phyloP scores from a whole-genome alignment of 164 flowering plant genomes.

The Tinospora cordifolia region DNA sequence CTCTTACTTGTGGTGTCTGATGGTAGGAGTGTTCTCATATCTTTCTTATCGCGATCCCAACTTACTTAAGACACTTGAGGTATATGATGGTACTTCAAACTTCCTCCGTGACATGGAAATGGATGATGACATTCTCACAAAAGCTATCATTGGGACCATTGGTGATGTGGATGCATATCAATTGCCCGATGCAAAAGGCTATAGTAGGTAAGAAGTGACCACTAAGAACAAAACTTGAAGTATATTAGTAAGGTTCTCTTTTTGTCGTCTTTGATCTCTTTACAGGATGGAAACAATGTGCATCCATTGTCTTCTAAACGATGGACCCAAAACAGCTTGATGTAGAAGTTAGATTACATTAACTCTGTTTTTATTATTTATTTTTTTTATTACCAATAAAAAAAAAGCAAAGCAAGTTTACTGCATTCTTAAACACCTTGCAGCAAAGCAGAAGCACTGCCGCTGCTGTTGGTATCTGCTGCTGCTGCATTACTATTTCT shows the following conservation, averaged over 20 bases:
- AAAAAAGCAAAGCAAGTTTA: neutral
- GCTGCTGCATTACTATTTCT: too few species aligned
- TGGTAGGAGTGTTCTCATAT: conserved; percentile 80
- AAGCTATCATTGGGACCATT: conserved; percentile 96
- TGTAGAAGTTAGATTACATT: neutral
- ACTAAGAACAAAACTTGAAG: neutral
- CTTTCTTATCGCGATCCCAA: conserved; percentile 97
- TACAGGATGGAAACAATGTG: neutral
- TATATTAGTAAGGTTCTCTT: neutral
- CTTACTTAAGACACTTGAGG: conserved; percentile 84
- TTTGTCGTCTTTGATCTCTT: neutral
- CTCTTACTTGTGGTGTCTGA: conserved; percentile 12
- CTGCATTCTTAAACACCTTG: neutral
- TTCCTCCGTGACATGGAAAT: conserved; percentile 75
- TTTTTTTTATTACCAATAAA: neutral
- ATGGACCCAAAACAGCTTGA: neutral
- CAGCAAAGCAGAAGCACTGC: neutral
- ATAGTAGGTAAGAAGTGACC: conserved; percentile 57
- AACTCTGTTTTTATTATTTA: neutral
- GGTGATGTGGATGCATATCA: conserved; percentile 97
- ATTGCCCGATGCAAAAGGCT: conserved; percentile 98
- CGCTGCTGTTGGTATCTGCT: too few species aligned
- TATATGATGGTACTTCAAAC: conserved; percentile 76
- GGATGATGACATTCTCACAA: conserved; percentile 83
- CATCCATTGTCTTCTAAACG: neutral